Percentiles rank a stretch among this genome's conserved stretches.
Evolutionary conservation across 2,329 filamentous ascomycete species (phyloP).

Genomic region (Pseudocercospora musae): DNA sequence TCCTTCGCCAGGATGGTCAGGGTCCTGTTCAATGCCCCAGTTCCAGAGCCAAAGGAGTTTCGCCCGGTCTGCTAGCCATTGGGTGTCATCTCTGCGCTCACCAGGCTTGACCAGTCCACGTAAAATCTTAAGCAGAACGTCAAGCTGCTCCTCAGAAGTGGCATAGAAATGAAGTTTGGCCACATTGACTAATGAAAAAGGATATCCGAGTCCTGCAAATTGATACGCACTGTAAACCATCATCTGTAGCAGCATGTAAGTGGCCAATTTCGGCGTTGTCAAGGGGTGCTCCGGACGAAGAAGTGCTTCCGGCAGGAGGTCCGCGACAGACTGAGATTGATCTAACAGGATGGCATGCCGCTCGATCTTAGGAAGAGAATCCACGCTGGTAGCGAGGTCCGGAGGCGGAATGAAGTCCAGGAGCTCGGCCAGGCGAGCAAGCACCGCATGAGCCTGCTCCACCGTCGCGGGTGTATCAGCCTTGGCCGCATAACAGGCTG

Average conservation of each 20-base stretch:
- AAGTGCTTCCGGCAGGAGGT: constrained; percentile 46
- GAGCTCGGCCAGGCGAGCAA: constrained; percentile 57
- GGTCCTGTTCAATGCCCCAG: constrained; percentile 59
- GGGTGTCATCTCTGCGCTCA: constrained; percentile 55
- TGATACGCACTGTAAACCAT: constrained; percentile 53
- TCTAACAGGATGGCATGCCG: constrained; percentile 36
- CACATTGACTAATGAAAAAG: constrained; percentile 42
- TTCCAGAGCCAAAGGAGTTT: constrained; percentile 70
- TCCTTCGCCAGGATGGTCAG: constrained; percentile 35
- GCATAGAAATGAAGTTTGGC: constrained; percentile 62
- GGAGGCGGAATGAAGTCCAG: constrained; percentile 59
- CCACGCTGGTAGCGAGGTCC: constrained; percentile 42
- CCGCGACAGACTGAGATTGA: constrained; percentile 26
- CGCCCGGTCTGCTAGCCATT: constrained; percentile 60
- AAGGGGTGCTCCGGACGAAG: constrained; percentile 60
- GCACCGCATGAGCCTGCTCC: constrained; percentile 58
- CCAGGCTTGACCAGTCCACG: constrained; percentile 48
- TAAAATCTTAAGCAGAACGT: constrained; percentile 58
- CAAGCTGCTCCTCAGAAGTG: constrained; percentile 62
- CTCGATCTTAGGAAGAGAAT: constrained; percentile 44
- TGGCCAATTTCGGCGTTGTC: constrained; percentile 57
- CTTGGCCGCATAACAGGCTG: constrained; percentile 64
- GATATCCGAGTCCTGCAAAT: constrained; percentile 41
- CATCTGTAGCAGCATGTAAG: constrained; percentile 60
- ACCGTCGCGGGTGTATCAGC: constrained; percentile 59